These are phyloP conservation scores for Solanum pimpinellifolium DNA, from an alignment of 257 asterid genomes.

Conservation along the genomic window DNA sequence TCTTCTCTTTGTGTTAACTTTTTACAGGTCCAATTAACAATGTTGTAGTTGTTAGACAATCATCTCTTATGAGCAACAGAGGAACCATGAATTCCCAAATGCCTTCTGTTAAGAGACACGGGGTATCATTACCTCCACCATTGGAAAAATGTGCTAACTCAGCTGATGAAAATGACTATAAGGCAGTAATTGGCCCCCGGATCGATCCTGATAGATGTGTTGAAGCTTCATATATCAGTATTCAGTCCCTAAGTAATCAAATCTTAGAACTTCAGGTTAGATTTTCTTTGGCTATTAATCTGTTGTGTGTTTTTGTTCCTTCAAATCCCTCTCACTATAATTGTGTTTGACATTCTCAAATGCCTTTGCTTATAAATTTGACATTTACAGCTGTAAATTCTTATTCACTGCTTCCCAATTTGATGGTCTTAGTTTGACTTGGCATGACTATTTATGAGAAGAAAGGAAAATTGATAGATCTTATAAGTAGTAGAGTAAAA, in stretches of 20 bases:
- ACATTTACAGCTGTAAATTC: not conserved
- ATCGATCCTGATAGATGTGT: conserved; percentile 14
- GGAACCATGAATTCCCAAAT: conserved; percentile 18
- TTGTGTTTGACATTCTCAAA: not conserved
- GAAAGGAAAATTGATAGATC: not conserved
- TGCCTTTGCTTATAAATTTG: not conserved
- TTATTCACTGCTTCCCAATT: not conserved
- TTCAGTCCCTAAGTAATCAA: conserved; percentile 60
- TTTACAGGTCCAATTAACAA: conserved; percentile 71
- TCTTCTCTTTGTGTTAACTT: conserved; percentile 3
- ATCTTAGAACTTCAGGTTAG: conserved; percentile 72
- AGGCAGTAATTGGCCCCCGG: conserved; percentile 33
- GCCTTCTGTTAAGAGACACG: conserved; percentile 33
- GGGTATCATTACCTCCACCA: conserved; percentile 39
- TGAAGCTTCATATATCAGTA: conserved; percentile 36
- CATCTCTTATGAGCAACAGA: conserved; percentile 27
- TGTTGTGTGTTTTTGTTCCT: not conserved
- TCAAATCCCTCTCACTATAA: not conserved
- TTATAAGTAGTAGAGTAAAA: not conserved
- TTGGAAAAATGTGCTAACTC: conserved; percentile 51
- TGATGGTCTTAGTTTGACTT: not conserved
- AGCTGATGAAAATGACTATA: conserved; percentile 32
- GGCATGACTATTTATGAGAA: not conserved
- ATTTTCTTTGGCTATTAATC: not conserved
- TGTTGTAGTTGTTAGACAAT: conserved; percentile 48